Conservation (phyloP, 2,329 filamentous ascomycete genomes). For the Dactylellina sp. region DNA sequence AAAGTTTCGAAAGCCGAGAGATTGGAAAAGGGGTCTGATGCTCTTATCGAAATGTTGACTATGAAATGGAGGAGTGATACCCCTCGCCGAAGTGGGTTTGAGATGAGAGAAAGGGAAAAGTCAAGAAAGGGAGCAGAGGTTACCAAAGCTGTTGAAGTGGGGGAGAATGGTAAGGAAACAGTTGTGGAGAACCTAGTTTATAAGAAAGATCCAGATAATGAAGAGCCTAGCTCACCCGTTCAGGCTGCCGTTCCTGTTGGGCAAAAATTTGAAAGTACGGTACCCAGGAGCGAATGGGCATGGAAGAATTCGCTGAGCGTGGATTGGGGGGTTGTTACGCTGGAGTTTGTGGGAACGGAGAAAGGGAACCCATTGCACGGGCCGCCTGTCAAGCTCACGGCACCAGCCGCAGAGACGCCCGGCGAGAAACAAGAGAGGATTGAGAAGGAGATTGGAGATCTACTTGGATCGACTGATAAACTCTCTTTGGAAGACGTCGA, state of each 20-base stretch:
- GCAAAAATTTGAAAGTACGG: slow-evolving; percentile 28
- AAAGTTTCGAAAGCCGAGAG: slow-evolving; percentile 33
- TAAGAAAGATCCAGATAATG: slow-evolving; percentile 33
- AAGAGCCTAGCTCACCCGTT: not conserved
- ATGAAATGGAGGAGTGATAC: slow-evolving; percentile 50
- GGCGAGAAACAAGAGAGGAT: slow-evolving; percentile 11
- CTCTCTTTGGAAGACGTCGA: slow-evolving; percentile 7
- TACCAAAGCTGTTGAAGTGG: not conserved
- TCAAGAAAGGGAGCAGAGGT: slow-evolving; percentile 22
- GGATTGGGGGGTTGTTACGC: slow-evolving; percentile 47
- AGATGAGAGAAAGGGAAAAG: slow-evolving; percentile 38
- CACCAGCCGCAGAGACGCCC: not conserved
- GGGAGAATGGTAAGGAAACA: slow-evolving; percentile 23
- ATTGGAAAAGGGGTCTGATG: slow-evolving; percentile 39
- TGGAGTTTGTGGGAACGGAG: slow-evolving; percentile 37
- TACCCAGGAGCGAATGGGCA: slow-evolving; percentile 34
- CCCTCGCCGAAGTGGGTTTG: slow-evolving; percentile 36
- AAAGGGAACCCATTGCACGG: slow-evolving; percentile 45
- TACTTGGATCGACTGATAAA: slow-evolving; percentile 22
- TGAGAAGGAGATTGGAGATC: slow-evolving; percentile 19
- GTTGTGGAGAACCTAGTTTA: slow-evolving; percentile 29
- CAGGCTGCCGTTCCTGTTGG: not conserved
- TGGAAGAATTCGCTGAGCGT: slow-evolving; percentile 53
- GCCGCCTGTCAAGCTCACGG: slow-evolving; percentile 33
- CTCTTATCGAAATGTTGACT: slow-evolving; percentile 46